phyloP scores from a whole-genome alignment of 176 grass and related monocot species.

The Aegilops speltoides region DNA sequence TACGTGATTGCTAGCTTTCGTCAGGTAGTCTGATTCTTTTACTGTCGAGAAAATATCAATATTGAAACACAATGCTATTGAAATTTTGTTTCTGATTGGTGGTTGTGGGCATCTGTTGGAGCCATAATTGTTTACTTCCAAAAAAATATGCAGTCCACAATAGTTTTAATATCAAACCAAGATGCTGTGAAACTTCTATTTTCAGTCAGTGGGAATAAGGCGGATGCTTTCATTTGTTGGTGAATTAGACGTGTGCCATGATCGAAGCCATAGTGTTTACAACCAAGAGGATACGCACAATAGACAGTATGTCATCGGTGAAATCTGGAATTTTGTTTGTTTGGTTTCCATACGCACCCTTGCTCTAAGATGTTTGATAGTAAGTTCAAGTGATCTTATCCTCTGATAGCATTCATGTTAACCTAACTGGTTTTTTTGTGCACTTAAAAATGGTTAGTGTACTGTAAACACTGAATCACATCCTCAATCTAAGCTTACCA shows the following conservation, averaged over 20 bases:
- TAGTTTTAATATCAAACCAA: not conserved
- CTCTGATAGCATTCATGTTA: not conserved
- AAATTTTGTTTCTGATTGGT: not conserved
- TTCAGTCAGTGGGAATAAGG: not conserved
- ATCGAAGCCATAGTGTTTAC: not conserved
- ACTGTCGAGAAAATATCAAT: not conserved
- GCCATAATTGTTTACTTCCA: not conserved
- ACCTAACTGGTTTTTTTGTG: not conserved
- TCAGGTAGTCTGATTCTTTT: conserved; percentile 40
- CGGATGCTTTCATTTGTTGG: not conserved
- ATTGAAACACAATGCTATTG: not conserved
- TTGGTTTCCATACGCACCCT: not conserved
- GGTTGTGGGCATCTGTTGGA: not conserved
- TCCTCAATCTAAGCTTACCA: not conserved
- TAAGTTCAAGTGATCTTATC: not conserved
- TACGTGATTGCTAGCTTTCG: no score
- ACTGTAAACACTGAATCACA: not conserved
- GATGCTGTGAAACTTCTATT: not conserved
- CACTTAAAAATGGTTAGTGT: not conserved
- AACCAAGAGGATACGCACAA: not conserved
- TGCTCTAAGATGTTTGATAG: not conserved
- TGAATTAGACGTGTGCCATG: not conserved
- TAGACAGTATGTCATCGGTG: not conserved
- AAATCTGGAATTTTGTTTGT: not conserved
- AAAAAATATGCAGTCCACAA: not conserved